phyloP scores from a whole-genome alignment of 441 rosid genomes.

The California macrophylla region DNA sequence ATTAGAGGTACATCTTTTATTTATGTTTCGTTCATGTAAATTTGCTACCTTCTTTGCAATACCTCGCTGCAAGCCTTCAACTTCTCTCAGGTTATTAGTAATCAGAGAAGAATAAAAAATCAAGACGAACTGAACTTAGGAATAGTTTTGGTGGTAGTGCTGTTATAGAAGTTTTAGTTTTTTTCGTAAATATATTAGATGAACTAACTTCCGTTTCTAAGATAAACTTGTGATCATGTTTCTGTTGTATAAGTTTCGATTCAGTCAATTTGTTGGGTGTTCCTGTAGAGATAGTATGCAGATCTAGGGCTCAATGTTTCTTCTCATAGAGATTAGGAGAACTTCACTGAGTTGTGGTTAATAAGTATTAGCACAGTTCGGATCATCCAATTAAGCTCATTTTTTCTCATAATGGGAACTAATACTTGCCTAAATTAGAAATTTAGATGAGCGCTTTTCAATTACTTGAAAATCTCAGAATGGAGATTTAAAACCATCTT shows the following conservation, averaged over 20 bases:
- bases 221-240: not conserved
- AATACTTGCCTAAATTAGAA: not conserved
- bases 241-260: not conserved
- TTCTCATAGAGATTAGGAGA: not conserved
- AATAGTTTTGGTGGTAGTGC: not conserved
- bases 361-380: not conserved
- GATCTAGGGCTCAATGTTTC: not conserved
- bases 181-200: too few species aligned
- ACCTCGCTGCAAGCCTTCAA: not conserved
- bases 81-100: not conserved
- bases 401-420: not conserved
- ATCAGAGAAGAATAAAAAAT: not conserved
- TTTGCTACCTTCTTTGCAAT: not conserved
- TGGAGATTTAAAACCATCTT: not conserved
- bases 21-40: conserved; percentile 4
- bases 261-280: not conserved
- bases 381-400: not conserved
- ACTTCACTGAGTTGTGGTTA: not conserved
- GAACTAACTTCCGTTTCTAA: too few species aligned
- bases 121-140: not conserved
- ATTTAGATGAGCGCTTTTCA: not conserved
- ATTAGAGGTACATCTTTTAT: conserved; percentile 49
- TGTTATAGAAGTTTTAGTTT: not conserved
- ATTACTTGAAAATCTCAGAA: not conserved
- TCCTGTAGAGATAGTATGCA: not conserved